phyloP scores from a whole-genome alignment of 495 filamentous ascomycete species.

The Talaromyces wortmannii region DNA sequence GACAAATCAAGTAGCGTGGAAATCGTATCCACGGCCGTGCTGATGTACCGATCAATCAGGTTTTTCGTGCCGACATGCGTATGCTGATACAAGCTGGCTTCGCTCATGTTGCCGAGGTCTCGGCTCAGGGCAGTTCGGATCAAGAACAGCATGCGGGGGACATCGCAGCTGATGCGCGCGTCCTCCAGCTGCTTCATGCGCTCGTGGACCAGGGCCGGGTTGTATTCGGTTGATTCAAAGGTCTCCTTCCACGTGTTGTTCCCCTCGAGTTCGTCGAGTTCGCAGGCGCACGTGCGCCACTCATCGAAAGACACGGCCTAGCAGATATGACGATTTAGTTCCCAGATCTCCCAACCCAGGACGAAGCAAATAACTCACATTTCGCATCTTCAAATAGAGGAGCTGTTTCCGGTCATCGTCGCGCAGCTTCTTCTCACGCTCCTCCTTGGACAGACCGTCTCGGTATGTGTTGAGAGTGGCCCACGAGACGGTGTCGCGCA shows the following conservation, averaged over 20 bases:
- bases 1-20: constrained; percentile 60
- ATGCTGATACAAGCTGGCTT: constrained; percentile 74
- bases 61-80: constrained; percentile 81
- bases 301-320: constrained; percentile 57
- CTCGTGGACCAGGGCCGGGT: constrained; percentile 56
- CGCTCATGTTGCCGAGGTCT: constrained; percentile 79
- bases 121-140: constrained; percentile 76
- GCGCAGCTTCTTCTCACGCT: constrained; percentile 41
- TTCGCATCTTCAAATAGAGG: constrained; percentile 53
- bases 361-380: constrained; percentile 30
- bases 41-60: constrained; percentile 81
- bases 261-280: constrained; percentile 74
- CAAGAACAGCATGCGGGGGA: constrained; percentile 68
- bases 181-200: constrained; percentile 69
- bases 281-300: constrained; percentile 61
- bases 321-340: not conserved
- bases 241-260: constrained; percentile 76
- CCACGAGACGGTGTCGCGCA: constrained; percentile 30
- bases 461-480: constrained; percentile 39
- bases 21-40: constrained; percentile 67
- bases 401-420: constrained; percentile 56
- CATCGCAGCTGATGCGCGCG: constrained; percentile 67
- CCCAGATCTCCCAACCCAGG: no score
- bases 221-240: constrained; percentile 61
- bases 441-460: constrained; percentile 49